Percentiles rank a stretch among this genome's conserved stretches.
phyloP scores from a whole-genome alignment of 1,284 basidiomycete species.

The Apiotrichum akiyoshidainum region DNA sequence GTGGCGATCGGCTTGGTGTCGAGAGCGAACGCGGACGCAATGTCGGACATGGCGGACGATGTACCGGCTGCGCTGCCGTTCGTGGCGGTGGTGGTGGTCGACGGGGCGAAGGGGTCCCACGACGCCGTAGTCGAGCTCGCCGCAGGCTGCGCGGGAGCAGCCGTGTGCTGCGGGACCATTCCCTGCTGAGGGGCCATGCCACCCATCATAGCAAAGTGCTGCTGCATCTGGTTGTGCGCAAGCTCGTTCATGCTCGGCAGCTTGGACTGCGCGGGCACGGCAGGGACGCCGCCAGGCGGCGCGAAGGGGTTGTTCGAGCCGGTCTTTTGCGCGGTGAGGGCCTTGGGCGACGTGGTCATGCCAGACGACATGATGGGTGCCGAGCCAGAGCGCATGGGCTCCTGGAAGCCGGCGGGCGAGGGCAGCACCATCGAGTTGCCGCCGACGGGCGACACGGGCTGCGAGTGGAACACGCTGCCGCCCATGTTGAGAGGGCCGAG shows the following conservation, averaged over 20 bases:
- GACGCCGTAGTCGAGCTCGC: background rate
- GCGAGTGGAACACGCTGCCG: conserved; percentile 12
- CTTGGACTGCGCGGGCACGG: conserved; percentile 61
- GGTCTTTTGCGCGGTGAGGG: conserved; percentile 82
- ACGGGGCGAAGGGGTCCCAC: conserved; percentile 13
- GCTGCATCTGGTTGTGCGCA: conserved; percentile 54
- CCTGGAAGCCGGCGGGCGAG: conserved; percentile 58
- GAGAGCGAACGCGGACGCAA: conserved; percentile 45
- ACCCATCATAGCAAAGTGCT: conserved; percentile 16
- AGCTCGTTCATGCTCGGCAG: conserved; percentile 78
- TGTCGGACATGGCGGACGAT: conserved; percentile 37
- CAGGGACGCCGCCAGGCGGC: conserved; percentile 56
- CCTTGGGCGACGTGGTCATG: conserved; percentile 52
- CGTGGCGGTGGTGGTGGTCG: background rate
- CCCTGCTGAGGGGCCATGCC: conserved; percentile 10
- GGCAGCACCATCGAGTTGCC: background rate
- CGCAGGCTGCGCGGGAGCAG: conserved; percentile 3
- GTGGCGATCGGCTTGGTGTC: conserved; percentile 14
- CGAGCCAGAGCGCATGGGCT: conserved; percentile 7
- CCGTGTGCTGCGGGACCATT: background rate
- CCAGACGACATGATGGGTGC: conserved; percentile 51
- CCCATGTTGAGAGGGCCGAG: background rate
- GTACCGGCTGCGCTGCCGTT: conserved; percentile 1
- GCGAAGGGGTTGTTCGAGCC: conserved; percentile 96
- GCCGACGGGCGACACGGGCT: background rate